These are phyloP conservation scores for Phyllosticta capitalensis DNA, from an alignment of 2,329 filamentous ascomycete genomes.

Conservation along the genomic window DNA sequence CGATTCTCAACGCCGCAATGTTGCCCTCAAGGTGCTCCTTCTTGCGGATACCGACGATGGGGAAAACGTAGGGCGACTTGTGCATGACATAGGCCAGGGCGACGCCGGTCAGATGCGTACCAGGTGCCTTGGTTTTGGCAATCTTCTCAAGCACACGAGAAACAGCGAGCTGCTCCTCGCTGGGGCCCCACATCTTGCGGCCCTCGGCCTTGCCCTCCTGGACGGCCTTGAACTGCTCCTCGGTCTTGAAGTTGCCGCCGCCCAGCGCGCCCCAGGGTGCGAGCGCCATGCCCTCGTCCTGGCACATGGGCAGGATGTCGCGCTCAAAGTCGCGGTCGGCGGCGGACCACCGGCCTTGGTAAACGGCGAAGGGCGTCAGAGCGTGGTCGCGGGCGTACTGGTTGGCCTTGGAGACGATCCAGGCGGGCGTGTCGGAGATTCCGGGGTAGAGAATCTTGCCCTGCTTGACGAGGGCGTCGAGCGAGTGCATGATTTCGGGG, in stretches of 20 bases:
- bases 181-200: slow-evolving; percentile 29
- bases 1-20: slow-evolving; percentile 55
- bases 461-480: slow-evolving; percentile 31
- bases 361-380: slow-evolving; percentile 30
- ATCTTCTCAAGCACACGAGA: slow-evolving; percentile 52
- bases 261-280: slow-evolving; percentile 47
- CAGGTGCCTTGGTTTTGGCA: slow-evolving; percentile 42
- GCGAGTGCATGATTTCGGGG: slow-evolving; percentile 35
- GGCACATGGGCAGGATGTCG: slow-evolving; percentile 37
- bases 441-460: slow-evolving; percentile 38
- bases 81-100: slow-evolving; percentile 66
- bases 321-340: slow-evolving; percentile 36
- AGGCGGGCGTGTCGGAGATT: slow-evolving; percentile 35
- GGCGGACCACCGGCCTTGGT: slow-evolving; percentile 35
- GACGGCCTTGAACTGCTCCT: slow-evolving; percentile 27
- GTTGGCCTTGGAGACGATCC: slow-evolving; percentile 24
- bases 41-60: slow-evolving; percentile 61
- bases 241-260: slow-evolving; percentile 34
- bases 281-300: slow-evolving; percentile 32
- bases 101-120: slow-evolving; percentile 45
- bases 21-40: slow-evolving; percentile 61
- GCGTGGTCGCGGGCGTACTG: slow-evolving; percentile 31
- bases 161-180: slow-evolving; percentile 42
- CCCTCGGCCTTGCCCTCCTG: slow-evolving; percentile 35
- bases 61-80: slow-evolving; percentile 64